A percentile compares a stretch with the other conserved stretches of the same genome.
Evolutionary conservation across 2,329 filamentous ascomycete species (phyloP).

Genomic region (Cytospora schulzeri): DNA sequence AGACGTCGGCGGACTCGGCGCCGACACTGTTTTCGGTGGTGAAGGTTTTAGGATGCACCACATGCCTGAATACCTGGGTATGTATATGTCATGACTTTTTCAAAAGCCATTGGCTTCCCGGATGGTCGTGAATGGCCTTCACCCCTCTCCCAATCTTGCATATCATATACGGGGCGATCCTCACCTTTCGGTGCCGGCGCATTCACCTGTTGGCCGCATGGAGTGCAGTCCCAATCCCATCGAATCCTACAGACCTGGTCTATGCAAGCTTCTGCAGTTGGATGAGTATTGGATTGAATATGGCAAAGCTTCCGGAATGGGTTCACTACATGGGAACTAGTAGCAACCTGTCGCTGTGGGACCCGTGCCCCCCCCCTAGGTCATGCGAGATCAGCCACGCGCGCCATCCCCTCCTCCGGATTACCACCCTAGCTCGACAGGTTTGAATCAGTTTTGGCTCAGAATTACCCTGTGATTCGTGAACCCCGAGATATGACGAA

Average conservation of each 20-base stretch:
- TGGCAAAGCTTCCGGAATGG: slow-evolving; percentile 3
- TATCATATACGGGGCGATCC: not conserved
- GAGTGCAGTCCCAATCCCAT: slow-evolving; percentile 1
- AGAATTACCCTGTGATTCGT: slow-evolving; percentile 4
- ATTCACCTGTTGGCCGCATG: slow-evolving; percentile 5
- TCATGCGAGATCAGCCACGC: slow-evolving; percentile 25
- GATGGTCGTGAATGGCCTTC: not conserved
- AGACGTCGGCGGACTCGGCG: slow-evolving; percentile 23
- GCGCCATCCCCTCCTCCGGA: slow-evolving; percentile 18
- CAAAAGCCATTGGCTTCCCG: not conserved
- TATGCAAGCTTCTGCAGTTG: slow-evolving; percentile 11
- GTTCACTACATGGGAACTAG: slow-evolving; percentile 5
- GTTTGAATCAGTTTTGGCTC: slow-evolving; percentile 16
- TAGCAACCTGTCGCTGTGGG: slow-evolving; percentile 13
- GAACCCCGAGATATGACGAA: slow-evolving; percentile 18
- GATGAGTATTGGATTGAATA: not conserved
- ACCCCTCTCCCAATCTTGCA: not conserved
- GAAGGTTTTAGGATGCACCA: not conserved
- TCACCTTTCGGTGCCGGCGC: not conserved
- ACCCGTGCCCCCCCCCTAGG: slow-evolving; percentile 15
- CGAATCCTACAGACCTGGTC: slow-evolving; percentile 5
- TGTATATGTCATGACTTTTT: slow-evolving; percentile 11
- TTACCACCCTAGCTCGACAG: slow-evolving; percentile 19
- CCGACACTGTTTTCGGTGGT: slow-evolving; percentile 12
- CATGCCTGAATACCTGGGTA: not conserved